These are phyloP conservation scores for Sclerotinia nivalis DNA, from an alignment of 2,329 filamentous ascomycete genomes.

Conservation along the genomic window DNA sequence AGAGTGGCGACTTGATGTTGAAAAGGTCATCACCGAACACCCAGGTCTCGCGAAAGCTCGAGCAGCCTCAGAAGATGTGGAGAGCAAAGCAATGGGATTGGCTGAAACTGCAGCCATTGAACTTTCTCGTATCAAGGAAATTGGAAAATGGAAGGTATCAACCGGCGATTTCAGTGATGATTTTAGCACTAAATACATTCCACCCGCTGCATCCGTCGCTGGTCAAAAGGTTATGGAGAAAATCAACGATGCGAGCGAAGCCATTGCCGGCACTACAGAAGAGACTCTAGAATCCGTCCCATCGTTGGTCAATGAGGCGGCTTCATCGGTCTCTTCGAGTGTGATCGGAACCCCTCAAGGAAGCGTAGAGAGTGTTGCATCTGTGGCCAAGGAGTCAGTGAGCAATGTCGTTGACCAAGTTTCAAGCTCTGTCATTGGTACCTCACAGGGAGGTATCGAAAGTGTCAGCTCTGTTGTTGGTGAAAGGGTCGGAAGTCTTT, in stretches of 20 bases:
- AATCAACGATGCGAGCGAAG: constrained; percentile 37
- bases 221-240: constrained; percentile 40
- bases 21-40: constrained; percentile 72
- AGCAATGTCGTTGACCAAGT: constrained; percentile 37
- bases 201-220: constrained; percentile 54
- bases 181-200: constrained; percentile 69
- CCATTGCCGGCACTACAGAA: constrained; percentile 34
- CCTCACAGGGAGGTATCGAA: constrained; percentile 36
- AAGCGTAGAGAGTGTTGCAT: constrained; percentile 41
- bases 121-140: constrained; percentile 76
- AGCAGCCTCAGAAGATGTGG: constrained; percentile 65
- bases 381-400: constrained; percentile 38
- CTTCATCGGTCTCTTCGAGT: constrained; percentile 32
- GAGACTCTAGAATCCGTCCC: constrained; percentile 36
- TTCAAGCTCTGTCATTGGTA: constrained; percentile 37
- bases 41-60: constrained; percentile 69
- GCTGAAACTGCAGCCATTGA: constrained; percentile 80
- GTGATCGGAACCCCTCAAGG: constrained; percentile 37
- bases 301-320: constrained; percentile 32
- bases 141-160: constrained; percentile 79
- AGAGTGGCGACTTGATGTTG: constrained; percentile 81
- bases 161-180: constrained; percentile 74
- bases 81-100: constrained; percentile 77
- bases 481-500: constrained; percentile 33
- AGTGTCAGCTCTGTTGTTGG: constrained; percentile 33